A percentile compares a stretch with the other conserved stretches of the same genome.
Evolutionary conservation across 2,329 filamentous ascomycete genomes (phyloP).

Genomic region (Penicillium sp.): DNA sequence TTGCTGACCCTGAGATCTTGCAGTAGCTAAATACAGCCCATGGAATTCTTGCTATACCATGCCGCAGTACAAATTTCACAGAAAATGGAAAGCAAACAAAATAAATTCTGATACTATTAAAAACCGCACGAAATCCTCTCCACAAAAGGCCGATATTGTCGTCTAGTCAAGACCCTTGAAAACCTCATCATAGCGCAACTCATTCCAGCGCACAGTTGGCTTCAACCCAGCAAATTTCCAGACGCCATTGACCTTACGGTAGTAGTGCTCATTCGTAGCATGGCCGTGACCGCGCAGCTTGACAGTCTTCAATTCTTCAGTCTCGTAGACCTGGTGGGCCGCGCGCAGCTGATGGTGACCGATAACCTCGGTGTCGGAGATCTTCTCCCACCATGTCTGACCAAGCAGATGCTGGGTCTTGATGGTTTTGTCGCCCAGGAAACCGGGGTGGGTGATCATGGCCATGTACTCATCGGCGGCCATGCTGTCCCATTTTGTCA

Average conservation of each 20-base stretch:
- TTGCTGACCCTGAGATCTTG: not conserved
- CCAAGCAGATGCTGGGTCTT: conserved; percentile 67
- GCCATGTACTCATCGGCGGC: conserved; percentile 60
- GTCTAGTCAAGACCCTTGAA: conserved; percentile 38
- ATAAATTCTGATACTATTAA: not conserved
- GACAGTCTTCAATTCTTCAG: conserved; percentile 50
- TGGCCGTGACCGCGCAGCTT: conserved; percentile 62
- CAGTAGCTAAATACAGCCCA: not conserved
- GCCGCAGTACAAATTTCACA: not conserved
- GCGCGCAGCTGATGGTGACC: conserved; percentile 64
- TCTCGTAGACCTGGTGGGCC: conserved; percentile 62
- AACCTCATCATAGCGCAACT: conserved; percentile 60
- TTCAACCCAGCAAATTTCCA: conserved; percentile 62
- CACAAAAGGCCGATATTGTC: not conserved
- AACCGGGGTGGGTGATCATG: conserved; percentile 58
- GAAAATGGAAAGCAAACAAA: not conserved
- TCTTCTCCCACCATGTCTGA: conserved; percentile 57
- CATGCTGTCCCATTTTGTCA: conserved; percentile 63
- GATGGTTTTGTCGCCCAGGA: conserved; percentile 62
- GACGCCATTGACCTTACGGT: conserved; percentile 57
- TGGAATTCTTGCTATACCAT: not conserved
- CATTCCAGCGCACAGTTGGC: conserved; percentile 58
- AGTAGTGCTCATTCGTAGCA: conserved; percentile 58
- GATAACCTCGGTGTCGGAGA: conserved; percentile 59
- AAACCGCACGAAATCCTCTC: not conserved